Percentiles rank a stretch among this genome's conserved stretches.
These are phyloP conservation scores for Suhomyces sp. DNA, from an alignment of 805 yeast species.

Conservation along the genomic window DNA sequence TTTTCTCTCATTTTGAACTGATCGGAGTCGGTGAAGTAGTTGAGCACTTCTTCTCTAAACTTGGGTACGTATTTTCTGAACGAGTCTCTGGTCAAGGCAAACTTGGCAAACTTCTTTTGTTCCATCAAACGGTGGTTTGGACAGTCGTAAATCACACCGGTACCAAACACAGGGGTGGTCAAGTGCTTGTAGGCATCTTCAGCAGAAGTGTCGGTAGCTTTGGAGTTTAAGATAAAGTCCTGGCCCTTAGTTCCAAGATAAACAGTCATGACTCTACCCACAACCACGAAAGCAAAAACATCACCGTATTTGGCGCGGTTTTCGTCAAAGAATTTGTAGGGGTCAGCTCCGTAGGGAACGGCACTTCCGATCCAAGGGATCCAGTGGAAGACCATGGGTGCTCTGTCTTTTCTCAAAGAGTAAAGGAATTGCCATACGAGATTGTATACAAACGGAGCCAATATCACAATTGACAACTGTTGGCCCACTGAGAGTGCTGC, in stretches of 20 bases:
- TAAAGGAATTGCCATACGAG: conserved; percentile 64
- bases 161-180: conserved; percentile 99
- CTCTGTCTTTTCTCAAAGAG: conserved; percentile 76
- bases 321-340: conserved; percentile 80
- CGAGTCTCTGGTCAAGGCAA: conserved; percentile 80
- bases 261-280: conserved; percentile 93
- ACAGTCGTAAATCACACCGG: conserved; percentile 96
- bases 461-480: conserved; percentile 31
- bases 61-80: conserved; percentile 85
- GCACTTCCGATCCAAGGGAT: conserved; percentile 97
- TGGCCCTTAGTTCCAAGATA: conserved; percentile 97
- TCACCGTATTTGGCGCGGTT: conserved; percentile 87
- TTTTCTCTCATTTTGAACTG: conserved; percentile 42
- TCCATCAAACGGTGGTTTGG: conserved; percentile 94
- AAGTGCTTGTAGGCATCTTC: conserved; percentile 94
- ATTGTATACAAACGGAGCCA: conserved; percentile 63
- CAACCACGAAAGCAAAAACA: conserved; percentile 81
- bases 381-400: conserved; percentile 87
- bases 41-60: conserved; percentile 71
- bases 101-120: conserved; percentile 94
- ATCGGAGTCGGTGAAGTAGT: conserved; percentile 56
- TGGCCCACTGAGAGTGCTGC: conserved; percentile 22
- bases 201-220: conserved; percentile 85
- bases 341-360: conserved; percentile 84
- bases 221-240: conserved; percentile 91